Base-by-base conservation (phyloP, 2,329 filamentous ascomycete genomes). In the Exophiala calicioides region DNA sequence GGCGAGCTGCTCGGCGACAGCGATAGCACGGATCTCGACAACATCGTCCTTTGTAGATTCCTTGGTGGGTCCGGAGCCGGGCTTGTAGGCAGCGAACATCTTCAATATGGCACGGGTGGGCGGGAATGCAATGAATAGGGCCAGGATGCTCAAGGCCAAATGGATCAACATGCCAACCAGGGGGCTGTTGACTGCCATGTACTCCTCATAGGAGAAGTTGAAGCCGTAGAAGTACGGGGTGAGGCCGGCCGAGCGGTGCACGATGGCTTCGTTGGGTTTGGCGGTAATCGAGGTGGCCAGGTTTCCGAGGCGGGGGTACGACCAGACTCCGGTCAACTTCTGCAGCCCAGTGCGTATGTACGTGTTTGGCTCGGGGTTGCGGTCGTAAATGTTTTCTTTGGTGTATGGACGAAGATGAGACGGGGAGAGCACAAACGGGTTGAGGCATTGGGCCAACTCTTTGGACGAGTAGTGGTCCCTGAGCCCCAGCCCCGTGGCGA, bases 401-500 rank as follows among this genome's bases (percentile, higher is more conserved):
- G 62, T 57, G 47, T 48, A 57, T 1, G 54, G 54, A n/a, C 64
- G 62, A 3, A 83, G 56, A 23, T 80, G 67, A n/a, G 60, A 62
- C 5, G 55, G 57, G 6, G 53, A 54, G 10, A 58, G 44, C 15
- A 45, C 34, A 33, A 58, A 59, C 13, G 55, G 53, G 33, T 59
- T 45, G 32, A 57, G 19, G 19, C 38, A 35, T 31, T 58, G 38
- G 23, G 42, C 47, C 32, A 55, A 29, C 32, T 40, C 37, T 31
- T 51, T 32, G 20, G 45, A 32, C 2, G 54, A 37, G 36, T 58
- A 59, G 50, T 54, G 43, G 21, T 76, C 62, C 52, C 80, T 71
- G 6, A 79, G 61, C 23, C 70, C 76, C 10, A 96, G 65, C 3
- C 82, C 70, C 0, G 88, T 90, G 24, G 79, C 75, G 3, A 90